Conservation (phyloP, 345 rosid genomes). For the Gossypium arboreum region DNA sequence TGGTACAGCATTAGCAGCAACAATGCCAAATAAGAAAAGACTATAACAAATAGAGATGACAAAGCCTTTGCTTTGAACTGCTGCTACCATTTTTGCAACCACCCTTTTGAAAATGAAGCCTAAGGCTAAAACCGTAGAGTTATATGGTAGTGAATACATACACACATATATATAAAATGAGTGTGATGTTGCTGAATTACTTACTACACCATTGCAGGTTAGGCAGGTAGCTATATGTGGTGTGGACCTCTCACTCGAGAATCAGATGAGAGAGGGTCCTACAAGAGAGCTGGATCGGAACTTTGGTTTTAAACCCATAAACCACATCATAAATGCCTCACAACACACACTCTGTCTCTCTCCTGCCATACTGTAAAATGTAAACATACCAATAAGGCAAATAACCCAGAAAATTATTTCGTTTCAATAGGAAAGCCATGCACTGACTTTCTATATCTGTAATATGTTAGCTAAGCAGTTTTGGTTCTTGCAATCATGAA, state of each 20-base stretch:
- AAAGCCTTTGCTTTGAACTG: constrained; percentile 1
- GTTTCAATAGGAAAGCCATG: background rate
- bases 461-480: background rate
- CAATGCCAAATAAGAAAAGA: background rate
- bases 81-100: background rate
- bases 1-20: constrained; percentile 13
- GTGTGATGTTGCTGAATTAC: background rate
- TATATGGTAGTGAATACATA: background rate
- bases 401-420: background rate
- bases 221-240: constrained; percentile 9
- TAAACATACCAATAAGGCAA: background rate
- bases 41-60: background rate
- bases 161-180: too few relatives aligned
- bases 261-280: constrained; percentile 10
- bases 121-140: too few relatives aligned
- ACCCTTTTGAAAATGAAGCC: background rate
- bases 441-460: background rate
- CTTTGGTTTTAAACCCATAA: constrained; percentile 2
- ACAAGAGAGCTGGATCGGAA: background rate
- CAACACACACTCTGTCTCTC: background rate
- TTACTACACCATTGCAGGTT: constrained; percentile 1
- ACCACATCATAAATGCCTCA: constrained; percentile 5
- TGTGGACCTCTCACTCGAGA: constrained; percentile 13
- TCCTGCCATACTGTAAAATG: constrained; percentile 1
- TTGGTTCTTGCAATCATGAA: background rate